phyloP scores from a whole-genome alignment of 2,329 filamentous ascomycete genomes.

The Aspergillus thermomutatus region DNA sequence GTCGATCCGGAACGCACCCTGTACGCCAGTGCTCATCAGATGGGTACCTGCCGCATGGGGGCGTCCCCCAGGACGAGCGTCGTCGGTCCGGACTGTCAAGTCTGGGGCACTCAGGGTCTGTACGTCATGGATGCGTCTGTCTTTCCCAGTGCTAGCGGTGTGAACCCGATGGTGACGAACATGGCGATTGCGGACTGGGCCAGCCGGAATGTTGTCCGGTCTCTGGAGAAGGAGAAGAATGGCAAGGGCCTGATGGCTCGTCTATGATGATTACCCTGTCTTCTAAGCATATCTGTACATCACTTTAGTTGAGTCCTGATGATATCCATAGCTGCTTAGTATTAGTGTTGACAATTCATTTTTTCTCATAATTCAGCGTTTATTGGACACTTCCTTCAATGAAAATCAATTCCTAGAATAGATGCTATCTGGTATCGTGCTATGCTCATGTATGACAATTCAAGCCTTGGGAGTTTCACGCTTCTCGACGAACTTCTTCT shows the following conservation, averaged over 20 bases:
- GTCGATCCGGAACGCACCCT: slow-evolving; percentile 43
- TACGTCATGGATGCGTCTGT: slow-evolving; percentile 51
- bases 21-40: slow-evolving; percentile 50
- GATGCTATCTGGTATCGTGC: neutral
- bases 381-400: too few relatives aligned
- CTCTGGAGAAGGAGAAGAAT: slow-evolving; percentile 18
- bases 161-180: slow-evolving; percentile 52
- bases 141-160: slow-evolving; percentile 50
- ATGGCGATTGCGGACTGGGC: slow-evolving; percentile 50
- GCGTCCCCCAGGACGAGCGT: slow-evolving; percentile 39
- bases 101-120: slow-evolving; percentile 46
- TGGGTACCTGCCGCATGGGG: slow-evolving; percentile 51
- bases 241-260: slow-evolving; percentile 19
- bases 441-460: neutral
- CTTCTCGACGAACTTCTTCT: slow-evolving; percentile 24
- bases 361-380: neutral
- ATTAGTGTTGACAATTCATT: neutral
- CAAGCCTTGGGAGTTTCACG: slow-evolving; percentile 11
- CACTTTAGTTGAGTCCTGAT: neutral
- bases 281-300: neutral
- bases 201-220: slow-evolving; percentile 37
- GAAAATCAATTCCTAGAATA: too few relatives aligned
- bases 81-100: slow-evolving; percentile 44
- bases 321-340: neutral
- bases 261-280: slow-evolving; percentile 12